Base-by-base conservation (phyloP, 2,329 filamentous ascomycete species). In the Pseudopyricularia cyperi region DNA sequence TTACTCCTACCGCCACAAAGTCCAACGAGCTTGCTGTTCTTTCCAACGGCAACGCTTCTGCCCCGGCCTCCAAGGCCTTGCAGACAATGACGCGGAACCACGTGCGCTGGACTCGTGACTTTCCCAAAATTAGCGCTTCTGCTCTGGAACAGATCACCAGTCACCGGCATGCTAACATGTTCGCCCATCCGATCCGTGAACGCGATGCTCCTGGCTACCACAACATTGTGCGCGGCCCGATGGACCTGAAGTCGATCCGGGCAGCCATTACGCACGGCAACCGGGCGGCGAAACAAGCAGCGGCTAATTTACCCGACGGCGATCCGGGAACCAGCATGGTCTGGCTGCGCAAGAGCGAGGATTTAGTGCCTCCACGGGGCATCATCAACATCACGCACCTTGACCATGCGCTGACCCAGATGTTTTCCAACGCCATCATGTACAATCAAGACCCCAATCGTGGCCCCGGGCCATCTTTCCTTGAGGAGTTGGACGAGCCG, bases 391-490 rank as follows among this genome's bases (percentile, higher is more conserved):
- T 87, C 50, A 82, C 85, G 1, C 93, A 97, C 65, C 75, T 97
- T 15, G 91, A 97, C 67, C 88, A 89, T 58, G 91, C 97, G 65
- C 72, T 97, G 11, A 88, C 94, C 60, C 87, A 94, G 60, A 96
- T 97, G 87, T 95, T 97, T 65, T 89, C 89, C 58, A 97, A 97
- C 62, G 91, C 93, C 17, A 86, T 96, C 67, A 97, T 98, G 93
- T 98, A 95, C 72, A 97, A 97, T 60, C 83, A 87, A 0, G 88
- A 95, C 56, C 82, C 85, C 0, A 74, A 86, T 57, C 79, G 83
- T 26, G 85, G 85, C 0, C 80, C 85, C 9, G 84, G 84, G 0
- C 71, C 75, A 2, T 70, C 74, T 0, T 86, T 89, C 57, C 65
- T 78, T 60, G 61, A 64, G 59, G 37, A 48, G 3, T 62, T 63